Base-by-base conservation (phyloP, 768 basidiomycete genomes). In the Psilocybe azurescens region DNA sequence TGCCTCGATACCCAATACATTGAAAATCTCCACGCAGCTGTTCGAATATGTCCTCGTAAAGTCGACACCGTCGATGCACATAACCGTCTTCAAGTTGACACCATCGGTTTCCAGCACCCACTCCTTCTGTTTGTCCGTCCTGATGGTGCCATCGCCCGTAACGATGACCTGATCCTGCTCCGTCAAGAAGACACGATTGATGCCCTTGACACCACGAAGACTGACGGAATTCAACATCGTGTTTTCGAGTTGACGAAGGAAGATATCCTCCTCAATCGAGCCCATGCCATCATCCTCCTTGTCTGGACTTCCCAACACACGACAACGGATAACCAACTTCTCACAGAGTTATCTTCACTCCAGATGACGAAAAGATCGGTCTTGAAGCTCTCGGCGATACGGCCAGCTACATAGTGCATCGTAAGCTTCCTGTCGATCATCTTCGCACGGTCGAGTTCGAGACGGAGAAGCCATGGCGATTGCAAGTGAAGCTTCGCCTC, bases 21-120 rank as follows among this genome's bases (percentile, higher is more conserved):
- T 83, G 83, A 95, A 95, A 53, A 98, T 84, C 77, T 99, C 97
- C 52, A 93, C 89, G 76, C 95, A 97, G 74, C 90, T 97, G 85
- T 99, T 99, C 24, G 97, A 99, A 70, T 94, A 95, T 1, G 96
- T 99, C 63, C 97, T 86, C 59, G 82, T 84, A 74, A 93, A 91
- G 79, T 99, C 97, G 66, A 99, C 95, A 32, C 95, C 95, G 3
- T 97, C 94, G 65, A 97, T 88, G 68, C 90, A 92, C 87, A 99
- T 92, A 41, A 99, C 97, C 6, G 91, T 88, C 82, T 93, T 95
- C 73, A 99, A 78, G 76, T 98, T 98, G 79, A 96, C 86, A 61
- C 97, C 97, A 65, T 97, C 95, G 32, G 97, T 99, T 76, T 99
- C 97, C 72, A 99, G 75, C 52, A 95, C 93, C 97, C 97, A 99